Base-by-base conservation (phyloP, 2,329 filamentous ascomycete species). In the Venturia effusa region DNA sequence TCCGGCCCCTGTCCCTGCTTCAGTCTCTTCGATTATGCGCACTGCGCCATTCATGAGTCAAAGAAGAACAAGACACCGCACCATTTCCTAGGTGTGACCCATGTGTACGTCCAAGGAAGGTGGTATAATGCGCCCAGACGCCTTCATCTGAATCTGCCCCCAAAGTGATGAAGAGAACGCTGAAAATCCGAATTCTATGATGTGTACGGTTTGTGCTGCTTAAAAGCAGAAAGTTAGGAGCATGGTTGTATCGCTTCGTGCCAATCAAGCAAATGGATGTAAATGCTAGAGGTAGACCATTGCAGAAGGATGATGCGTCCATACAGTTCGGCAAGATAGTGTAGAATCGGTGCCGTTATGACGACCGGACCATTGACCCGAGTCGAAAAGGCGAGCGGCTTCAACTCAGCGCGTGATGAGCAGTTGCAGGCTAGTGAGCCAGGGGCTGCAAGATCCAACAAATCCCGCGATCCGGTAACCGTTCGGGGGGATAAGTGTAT, bases 401-500 rank as follows among this genome's bases (percentile, higher is more conserved):
- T 24, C 15, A 24, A 13, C n/a, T 54, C 59, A 90, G 69, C 86
- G 82, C 59, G 85, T 85, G 70, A 92, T 89, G 70, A 97, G 86
- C 64, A 96, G 80, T 10, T 89, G 88, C 73, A 97, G 90, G 4
- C 89, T 89, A 73, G 96, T 91, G 27, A 97, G 78, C 90, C 90
- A 96, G 60, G 83, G 74, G 43, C 82, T 91, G 71, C 86, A 90
- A 61, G 89, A 90, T 64, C 94, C 94, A 13, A 90, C 88, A 67
- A 97, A 82, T 65, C 94, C 94, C 66, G 89, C 92, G 71, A 97
- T 88, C 68, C 82, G 90, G 77, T 94, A 97, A 60, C 93, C 93
- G 68, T 89, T 83, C 13, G 94, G 94, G 61, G 93, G 91, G 69
- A 97, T 89, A 66, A 99, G 81, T 40, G 87, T 94, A 74, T 92